Percentiles rank a stretch among this genome's conserved stretches.
phyloP scores from a whole-genome alignment of 345 rosid species.

The Nephelium lappaceum region DNA sequence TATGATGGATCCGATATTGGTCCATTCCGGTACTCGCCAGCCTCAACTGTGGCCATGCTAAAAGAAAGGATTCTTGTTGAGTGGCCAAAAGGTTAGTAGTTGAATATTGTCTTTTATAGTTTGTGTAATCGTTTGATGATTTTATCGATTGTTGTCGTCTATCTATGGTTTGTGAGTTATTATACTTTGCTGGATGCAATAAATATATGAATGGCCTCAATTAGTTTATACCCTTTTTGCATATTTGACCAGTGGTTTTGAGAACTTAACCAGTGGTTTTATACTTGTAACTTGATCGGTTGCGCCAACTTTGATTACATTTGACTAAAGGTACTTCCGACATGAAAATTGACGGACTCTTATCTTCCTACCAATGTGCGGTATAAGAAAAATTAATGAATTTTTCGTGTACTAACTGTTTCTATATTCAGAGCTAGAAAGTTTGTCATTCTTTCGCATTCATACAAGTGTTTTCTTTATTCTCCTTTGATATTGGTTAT shows the following conservation, averaged over 20 bases:
- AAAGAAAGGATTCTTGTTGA: conserved; percentile 80
- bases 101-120: neutral
- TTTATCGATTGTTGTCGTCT: neutral
- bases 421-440: too few species aligned
- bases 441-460: too few species aligned
- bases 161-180: neutral
- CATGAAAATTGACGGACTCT: neutral
- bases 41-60: conserved; percentile 75
- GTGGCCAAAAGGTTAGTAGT: conserved; percentile 84
- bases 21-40: conserved; percentile 76
- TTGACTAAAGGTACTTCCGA: neutral
- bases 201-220: neutral
- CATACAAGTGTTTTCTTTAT: neutral
- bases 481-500: neutral
- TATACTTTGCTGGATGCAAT: neutral
- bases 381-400: neutral
- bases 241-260: neutral
- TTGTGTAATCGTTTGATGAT: neutral
- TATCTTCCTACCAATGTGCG: neutral
- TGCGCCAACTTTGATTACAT: neutral
- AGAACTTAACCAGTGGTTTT: neutral
- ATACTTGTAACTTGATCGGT: neutral
- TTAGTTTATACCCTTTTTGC: neutral
- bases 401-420: neutral
- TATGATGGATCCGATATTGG: conserved; percentile 95